Evolutionary conservation across 2,329 filamentous ascomycete species (phyloP), one percentile per base, ranked within the genome.

Genomic region (Ramularia collo-cygni): DNA sequence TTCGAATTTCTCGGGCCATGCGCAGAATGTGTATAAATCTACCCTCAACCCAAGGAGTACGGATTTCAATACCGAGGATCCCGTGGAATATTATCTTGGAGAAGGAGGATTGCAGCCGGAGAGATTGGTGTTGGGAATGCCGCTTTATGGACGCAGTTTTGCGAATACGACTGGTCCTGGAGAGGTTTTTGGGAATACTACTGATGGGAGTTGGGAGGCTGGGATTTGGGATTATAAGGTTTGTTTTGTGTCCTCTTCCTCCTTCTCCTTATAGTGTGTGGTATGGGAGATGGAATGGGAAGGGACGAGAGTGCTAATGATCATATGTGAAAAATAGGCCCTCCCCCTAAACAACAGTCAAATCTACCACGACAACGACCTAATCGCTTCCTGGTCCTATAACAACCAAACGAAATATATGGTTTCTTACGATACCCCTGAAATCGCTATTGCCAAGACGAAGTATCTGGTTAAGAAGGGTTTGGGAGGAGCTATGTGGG

Each of bases 61-160:
- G 0, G 87, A 87, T 0, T 94, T 87, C 66, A 85, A 76, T 62
- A 84, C 84, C 2, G 67, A 75, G 2, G 68, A 72, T 1, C 87
- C 88, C 0, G 65, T 95, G 8, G 66, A 78, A 9, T 73, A 77
- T 51, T 95, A 95, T 65, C 6, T 24, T 10, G 66, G 74, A 9
- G 58, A 63, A 1, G 70, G 71, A 2, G 64, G 64, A 4, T 78
- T 94, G 0, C 57, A 72, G 0, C 58, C 77, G 0, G 56, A 70
- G 40, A 94, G 93, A 63, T 75, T 96, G 38, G 83, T 92, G 3
- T 62, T 95, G 13, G 89, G 89, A 2, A 89, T 95, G 83, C 89
- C 90, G 2, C 68, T 95, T 9, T 95, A 95, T 58, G 90, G 89
- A 1, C 83, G 88, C 21, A 77, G 85, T 0, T 95, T 95, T 59